phyloP scores from a whole-genome alignment of 495 filamentous ascomycete species.

The Entonaema liquescens region DNA sequence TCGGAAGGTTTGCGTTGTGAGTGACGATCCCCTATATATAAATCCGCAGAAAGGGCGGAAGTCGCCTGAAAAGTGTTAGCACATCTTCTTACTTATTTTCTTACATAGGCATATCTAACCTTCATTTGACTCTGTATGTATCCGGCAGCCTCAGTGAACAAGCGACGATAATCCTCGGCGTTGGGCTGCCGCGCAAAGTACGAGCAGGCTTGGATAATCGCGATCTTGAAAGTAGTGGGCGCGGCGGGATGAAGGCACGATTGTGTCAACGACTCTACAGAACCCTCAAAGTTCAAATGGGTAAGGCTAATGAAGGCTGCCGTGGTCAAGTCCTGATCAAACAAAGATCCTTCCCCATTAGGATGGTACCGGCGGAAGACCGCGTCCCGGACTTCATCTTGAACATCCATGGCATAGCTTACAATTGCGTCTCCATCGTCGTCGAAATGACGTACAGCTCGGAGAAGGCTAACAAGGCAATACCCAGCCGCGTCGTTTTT shows the following conservation, averaged over 20 bases:
- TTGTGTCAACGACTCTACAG: slow-evolving; percentile 61
- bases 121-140: slow-evolving; percentile 65
- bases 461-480: slow-evolving; percentile 66
- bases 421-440: slow-evolving; percentile 67
- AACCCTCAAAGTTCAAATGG: slow-evolving; percentile 65
- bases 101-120: slow-evolving; percentile 42
- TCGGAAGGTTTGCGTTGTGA: slow-evolving; percentile 52
- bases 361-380: slow-evolving; percentile 64
- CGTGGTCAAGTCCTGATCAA: slow-evolving; percentile 70
- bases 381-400: slow-evolving; percentile 69
- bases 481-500: slow-evolving; percentile 68
- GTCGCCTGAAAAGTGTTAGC: slow-evolving; percentile 48
- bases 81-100: slow-evolving; percentile 5
- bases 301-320: slow-evolving; percentile 69
- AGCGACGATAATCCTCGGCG: slow-evolving; percentile 57
- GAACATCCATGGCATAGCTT: slow-evolving; percentile 71
- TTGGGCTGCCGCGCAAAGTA: slow-evolving; percentile 62
- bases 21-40: slow-evolving; percentile 52
- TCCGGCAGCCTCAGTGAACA: slow-evolving; percentile 63
- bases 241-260: slow-evolving; percentile 62
- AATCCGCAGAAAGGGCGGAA: slow-evolving; percentile 51
- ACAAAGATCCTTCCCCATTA: slow-evolving; percentile 53
- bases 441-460: slow-evolving; percentile 67
- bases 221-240: slow-evolving; percentile 67
- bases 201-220: slow-evolving; percentile 64